A percentile compares a stretch with the other conserved stretches of the same genome.
phyloP scores from a whole-genome alignment of 805 yeast genomes.

The Maudiozyma barnettii region DNA sequence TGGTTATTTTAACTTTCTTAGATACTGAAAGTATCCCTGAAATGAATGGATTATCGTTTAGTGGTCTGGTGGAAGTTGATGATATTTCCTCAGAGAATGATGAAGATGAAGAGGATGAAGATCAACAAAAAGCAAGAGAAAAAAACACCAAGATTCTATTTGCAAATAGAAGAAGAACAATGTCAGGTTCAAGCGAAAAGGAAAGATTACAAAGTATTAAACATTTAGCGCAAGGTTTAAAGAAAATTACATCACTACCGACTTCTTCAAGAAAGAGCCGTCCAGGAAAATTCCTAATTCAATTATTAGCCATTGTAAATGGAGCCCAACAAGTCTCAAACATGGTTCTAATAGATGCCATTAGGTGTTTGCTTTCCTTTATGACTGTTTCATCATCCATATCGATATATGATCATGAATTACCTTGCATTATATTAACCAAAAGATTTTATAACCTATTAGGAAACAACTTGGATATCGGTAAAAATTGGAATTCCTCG shows the following conservation, averaged over 20 bases:
- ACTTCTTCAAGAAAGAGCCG: conserved; percentile 3
- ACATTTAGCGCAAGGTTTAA: conserved; percentile 20
- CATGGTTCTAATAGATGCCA: conserved; percentile 12
- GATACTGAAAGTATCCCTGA: conserved; percentile 14
- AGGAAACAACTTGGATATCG: conserved; percentile 11
- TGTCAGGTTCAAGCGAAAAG: conserved; percentile 1
- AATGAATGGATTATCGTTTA: conserved; percentile 9
- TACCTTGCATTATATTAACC: conserved; percentile 9
- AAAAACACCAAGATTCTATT: no score
- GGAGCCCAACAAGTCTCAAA: conserved; percentile 12
- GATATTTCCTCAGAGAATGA: neutral
- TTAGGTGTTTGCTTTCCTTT: conserved; percentile 7
- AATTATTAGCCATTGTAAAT: conserved; percentile 13
- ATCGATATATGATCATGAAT: conserved; percentile 3
- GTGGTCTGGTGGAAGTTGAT: conserved; percentile 6
- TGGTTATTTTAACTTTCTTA: conserved; percentile 11
- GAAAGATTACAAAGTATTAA: conserved; percentile 11
- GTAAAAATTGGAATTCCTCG: conserved; percentile 11
- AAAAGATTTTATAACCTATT: conserved; percentile 6
- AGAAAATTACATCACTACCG: conserved; percentile 16
- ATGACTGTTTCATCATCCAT: conserved; percentile 11
- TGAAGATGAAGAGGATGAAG: neutral
- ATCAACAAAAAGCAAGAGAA: neutral
- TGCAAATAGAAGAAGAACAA: neutral
- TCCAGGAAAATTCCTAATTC: conserved; percentile 11